These are phyloP conservation scores for Protomyces arabidopsidicola DNA, from an alignment of 1,139 yeast species.

Conservation along the genomic window DNA sequence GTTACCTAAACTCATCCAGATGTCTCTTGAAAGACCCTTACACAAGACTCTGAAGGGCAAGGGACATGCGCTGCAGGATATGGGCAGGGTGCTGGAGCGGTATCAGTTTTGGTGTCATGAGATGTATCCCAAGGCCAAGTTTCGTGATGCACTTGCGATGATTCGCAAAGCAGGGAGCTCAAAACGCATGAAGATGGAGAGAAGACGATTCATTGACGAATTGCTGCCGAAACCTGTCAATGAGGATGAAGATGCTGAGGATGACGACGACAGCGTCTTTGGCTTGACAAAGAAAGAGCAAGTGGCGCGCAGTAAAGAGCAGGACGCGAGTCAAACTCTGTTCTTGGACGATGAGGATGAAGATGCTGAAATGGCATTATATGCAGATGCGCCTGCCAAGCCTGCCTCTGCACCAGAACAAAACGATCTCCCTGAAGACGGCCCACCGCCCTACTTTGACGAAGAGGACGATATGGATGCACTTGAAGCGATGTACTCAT, in stretches of 20 bases:
- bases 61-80: conserved; percentile 45
- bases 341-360: conserved; percentile 6
- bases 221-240: conserved; percentile 11
- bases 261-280: background rate
- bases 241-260: background rate
- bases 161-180: conserved; percentile 39
- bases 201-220: conserved; percentile 11
- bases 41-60: conserved; percentile 37
- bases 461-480: conserved; percentile 23
- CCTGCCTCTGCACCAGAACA: background rate
- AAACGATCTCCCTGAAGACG: background rate
- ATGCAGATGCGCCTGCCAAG: background rate
- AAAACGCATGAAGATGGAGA: conserved; percentile 34
- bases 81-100: conserved; percentile 52
- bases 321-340: conserved; percentile 4
- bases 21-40: conserved; percentile 28
- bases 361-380: background rate
- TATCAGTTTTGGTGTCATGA: conserved; percentile 86
- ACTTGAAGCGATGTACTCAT: conserved; percentile 17
- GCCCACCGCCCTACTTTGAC: background rate
- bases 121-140: conserved; percentile 71
- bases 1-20: conserved; percentile 38
- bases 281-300: background rate
- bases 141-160: conserved; percentile 52
- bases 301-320: background rate